These are phyloP conservation scores for Spathaspora sp. DNA, from an alignment of 805 yeast genomes.

Conservation along the genomic window DNA sequence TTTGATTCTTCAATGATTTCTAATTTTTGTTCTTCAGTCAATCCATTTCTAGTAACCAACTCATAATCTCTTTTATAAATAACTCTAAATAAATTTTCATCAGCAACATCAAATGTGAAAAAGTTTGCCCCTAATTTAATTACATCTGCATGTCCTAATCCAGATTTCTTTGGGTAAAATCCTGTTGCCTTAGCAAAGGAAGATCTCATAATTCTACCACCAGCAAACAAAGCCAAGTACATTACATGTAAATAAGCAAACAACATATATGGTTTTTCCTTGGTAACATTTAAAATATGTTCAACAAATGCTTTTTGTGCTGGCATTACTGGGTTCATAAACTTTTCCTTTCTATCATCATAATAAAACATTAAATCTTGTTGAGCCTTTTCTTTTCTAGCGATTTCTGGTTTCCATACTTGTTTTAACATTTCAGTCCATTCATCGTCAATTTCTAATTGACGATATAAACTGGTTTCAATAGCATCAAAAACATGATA, in stretches of 20 bases:
- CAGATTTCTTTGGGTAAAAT: constrained; percentile 70
- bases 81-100: constrained; percentile 61
- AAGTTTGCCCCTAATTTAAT: constrained; percentile 63
- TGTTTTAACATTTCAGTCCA: constrained; percentile 48
- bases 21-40: constrained; percentile 67
- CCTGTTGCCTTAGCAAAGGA: constrained; percentile 64
- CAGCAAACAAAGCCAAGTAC: constrained; percentile 84
- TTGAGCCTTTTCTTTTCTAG: constrained; percentile 54
- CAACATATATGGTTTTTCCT: constrained; percentile 64
- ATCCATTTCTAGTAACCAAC: constrained; percentile 64
- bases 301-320: constrained; percentile 60
- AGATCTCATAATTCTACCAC: constrained; percentile 72
- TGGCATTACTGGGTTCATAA: constrained; percentile 52
- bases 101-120: constrained; percentile 65
- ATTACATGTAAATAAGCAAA: constrained; percentile 82
- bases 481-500: constrained; percentile 67
- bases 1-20: constrained; percentile 67
- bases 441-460: constrained; percentile 35
- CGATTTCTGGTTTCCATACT: constrained; percentile 69
- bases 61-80: constrained; percentile 75
- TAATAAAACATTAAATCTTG: constrained; percentile 69
- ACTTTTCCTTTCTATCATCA: constrained; percentile 51
- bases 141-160: constrained; percentile 61
- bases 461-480: constrained; percentile 48
- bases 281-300: constrained; percentile 53